Base-by-base conservation (phyloP, 164 flowering plant genomes). In the Sextonia rubra region DNA sequence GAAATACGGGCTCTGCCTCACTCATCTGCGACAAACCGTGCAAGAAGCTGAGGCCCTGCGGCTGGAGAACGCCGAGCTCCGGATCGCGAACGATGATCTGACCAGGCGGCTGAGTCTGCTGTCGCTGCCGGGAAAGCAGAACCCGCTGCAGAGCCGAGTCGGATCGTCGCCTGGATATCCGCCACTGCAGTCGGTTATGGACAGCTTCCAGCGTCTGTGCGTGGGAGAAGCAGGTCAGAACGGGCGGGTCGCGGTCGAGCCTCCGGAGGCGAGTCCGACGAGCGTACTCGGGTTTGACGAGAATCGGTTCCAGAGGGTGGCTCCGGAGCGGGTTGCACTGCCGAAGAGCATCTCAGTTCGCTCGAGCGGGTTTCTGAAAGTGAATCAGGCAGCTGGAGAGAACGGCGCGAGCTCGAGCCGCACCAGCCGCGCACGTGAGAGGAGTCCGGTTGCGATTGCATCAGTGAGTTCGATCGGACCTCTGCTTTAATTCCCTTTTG, bases 261-360 rank as follows among this genome's bases (percentile, higher is more conserved):
- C 65, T 2, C 55, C 70, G 52, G 82, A 70, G 17, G 77, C 78
- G 72, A 87, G 88, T 73, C 92, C 94, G 0, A 85, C 86, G 49
- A 85, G 89, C 56, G 91, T 86, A 26, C 49, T 72, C 2, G 60
- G 61, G 68, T 81, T 85, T 18, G 87, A 79, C 63, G 74, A 49
- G 20, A 75, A 76, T 64, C 75, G 69, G 37, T 77, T 62, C 47
- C 82, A 79, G 67, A 71, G 72, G 37, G 65, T 64, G 30, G 77
- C 77, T 29, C 73, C 44, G 69, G 78, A 83, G 47, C 78, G 89
- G 56, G 84, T 83, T 68, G 27, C 85, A 24, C 67, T 94, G 82
- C 97, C 98, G 0, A 94, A 94, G 83, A 91, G 98, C 66, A 94
- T 94, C 24, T 90, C 97, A 1, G 85, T 94, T 47, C 87, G 97